phyloP scores from a whole-genome alignment of 371 early-diverging fungal species.

The Apophysomyces variabilis region DNA sequence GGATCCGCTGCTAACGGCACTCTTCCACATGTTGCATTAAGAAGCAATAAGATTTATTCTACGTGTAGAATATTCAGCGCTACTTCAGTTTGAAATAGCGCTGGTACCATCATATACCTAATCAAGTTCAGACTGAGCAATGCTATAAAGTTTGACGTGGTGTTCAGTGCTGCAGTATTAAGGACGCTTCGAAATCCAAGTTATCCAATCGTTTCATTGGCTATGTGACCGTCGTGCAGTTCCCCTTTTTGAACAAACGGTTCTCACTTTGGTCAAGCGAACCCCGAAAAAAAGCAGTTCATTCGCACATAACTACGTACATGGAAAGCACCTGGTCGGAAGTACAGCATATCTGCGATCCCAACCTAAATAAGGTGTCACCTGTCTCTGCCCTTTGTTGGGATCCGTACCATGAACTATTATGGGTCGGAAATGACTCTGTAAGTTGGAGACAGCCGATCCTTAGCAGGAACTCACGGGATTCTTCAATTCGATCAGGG shows the following conservation, averaged over 20 bases:
- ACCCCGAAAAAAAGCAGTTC: background rate
- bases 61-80: too few species aligned
- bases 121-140: too few species aligned
- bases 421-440: constrained; percentile 80
- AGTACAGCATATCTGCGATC: constrained; percentile 52
- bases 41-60: too few species aligned
- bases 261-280: background rate
- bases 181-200: too few species aligned
- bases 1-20: too few species aligned
- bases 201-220: too few species aligned
- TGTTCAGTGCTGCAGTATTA: too few species aligned
- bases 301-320: constrained; percentile 1
- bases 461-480: background rate
- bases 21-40: too few species aligned
- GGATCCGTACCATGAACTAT: constrained; percentile 79
- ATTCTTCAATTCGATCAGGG: constrained; percentile 46
- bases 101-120: too few species aligned
- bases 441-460: constrained; percentile 45
- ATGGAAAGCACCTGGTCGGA: constrained; percentile 56
- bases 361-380: constrained; percentile 45
- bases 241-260: background rate
- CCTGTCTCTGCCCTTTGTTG: constrained; percentile 65
- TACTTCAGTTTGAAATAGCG: too few species aligned
- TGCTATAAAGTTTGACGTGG: too few species aligned
- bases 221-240: background rate